Evolutionary conservation across 2,329 filamentous ascomycete species (phyloP).

Genomic region (Aspergillus terreus): DNA sequence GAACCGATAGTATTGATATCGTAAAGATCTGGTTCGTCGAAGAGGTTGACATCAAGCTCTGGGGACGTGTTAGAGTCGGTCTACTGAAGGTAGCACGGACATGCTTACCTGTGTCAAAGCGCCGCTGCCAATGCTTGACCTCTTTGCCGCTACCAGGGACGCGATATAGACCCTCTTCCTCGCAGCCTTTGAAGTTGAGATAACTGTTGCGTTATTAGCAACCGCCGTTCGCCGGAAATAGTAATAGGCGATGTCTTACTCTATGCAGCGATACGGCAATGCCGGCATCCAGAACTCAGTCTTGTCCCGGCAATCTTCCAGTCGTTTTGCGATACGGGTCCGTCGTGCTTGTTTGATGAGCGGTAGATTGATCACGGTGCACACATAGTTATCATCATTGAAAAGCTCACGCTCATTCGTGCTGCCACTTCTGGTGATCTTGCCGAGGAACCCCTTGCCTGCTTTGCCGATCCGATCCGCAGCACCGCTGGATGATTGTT

Average conservation of each 20-base stretch:
- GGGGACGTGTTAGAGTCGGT: conserved; percentile 6
- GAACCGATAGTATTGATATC: conserved; percentile 97
- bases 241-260: conserved; percentile 48
- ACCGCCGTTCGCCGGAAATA: background rate
- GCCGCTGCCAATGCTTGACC: conserved; percentile 88
- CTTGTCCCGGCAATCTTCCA: conserved; percentile 87
- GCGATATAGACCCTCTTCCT: conserved; percentile 89
- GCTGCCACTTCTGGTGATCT: conserved; percentile 66
- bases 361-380: conserved; percentile 81
- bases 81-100: background rate
- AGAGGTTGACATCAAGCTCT: conserved; percentile 87
- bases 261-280: conserved; percentile 90
- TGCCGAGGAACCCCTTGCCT: conserved; percentile 78
- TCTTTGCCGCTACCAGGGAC: conserved; percentile 87
- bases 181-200: conserved; percentile 88
- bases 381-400: conserved; percentile 78
- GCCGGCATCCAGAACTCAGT: conserved; percentile 99
- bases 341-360: conserved; percentile 84
- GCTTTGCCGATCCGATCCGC: conserved; percentile 69
- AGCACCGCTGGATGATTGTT: conserved; percentile 67
- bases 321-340: conserved; percentile 83
- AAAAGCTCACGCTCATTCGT: conserved; percentile 64
- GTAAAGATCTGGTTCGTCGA: conserved; percentile 81
- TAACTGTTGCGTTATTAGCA: conserved; percentile 52
- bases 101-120: conserved; percentile 75